phyloP scores from a whole-genome alignment of 768 basidiomycete genomes.

The Gloeostereum incarnatum region DNA sequence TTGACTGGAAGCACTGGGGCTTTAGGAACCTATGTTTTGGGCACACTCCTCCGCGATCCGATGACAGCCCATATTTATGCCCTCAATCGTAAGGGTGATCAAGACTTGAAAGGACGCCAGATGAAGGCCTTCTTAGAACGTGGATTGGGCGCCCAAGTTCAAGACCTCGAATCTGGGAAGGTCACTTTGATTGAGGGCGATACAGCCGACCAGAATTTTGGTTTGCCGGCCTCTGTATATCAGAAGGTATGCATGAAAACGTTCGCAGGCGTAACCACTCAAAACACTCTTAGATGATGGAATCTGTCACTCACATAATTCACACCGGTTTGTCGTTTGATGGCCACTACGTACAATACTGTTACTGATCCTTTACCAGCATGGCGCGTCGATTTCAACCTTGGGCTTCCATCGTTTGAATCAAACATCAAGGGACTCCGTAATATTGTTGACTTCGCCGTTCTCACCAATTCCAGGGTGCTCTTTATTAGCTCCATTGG shows the following conservation, averaged over 20 bases:
- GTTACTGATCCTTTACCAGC: constrained; percentile 2
- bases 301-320: constrained; percentile 24
- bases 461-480: constrained; percentile 8
- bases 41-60: constrained; percentile 13
- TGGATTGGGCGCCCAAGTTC: constrained; percentile 16
- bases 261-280: neutral
- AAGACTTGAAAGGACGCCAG: constrained; percentile 15
- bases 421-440: constrained; percentile 34
- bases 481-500: constrained; percentile 15
- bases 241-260: constrained; percentile 10
- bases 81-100: constrained; percentile 23
- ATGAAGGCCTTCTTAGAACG: constrained; percentile 17
- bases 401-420: constrained; percentile 41
- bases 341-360: neutral
- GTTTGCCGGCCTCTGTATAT: constrained; percentile 14
- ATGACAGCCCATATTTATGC: constrained; percentile 20
- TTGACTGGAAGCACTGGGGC: constrained; percentile 31
- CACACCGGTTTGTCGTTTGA: constrained; percentile 24
- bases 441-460: constrained; percentile 32
- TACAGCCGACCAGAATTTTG: constrained; percentile 16
- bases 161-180: constrained; percentile 20
- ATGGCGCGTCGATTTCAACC: constrained; percentile 28
- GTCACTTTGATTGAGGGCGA: constrained; percentile 25
- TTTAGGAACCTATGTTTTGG: constrained; percentile 27
- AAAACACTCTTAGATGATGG: constrained; percentile 12